A percentile compares a stretch with the other conserved stretches of the same genome.
phyloP scores from a whole-genome alignment of 257 asterid genomes.

The Salvia splendens region DNA sequence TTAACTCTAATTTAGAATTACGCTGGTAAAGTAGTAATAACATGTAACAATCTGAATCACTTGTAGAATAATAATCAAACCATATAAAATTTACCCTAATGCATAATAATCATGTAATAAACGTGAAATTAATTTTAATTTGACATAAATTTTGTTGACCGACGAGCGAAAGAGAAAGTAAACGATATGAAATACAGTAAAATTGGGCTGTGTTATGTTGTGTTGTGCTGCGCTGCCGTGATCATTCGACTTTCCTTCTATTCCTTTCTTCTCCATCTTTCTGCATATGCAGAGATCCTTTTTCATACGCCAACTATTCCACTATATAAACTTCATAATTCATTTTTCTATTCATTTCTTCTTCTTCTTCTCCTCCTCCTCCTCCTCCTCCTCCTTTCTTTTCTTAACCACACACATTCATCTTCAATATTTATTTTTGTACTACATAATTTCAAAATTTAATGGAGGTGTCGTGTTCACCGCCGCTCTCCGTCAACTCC shows the following conservation, averaged over 20 bases:
- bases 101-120: not conserved
- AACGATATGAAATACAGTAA: not conserved
- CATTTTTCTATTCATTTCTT: not conserved
- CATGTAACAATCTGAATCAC: no score
- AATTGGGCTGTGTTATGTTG: slow-evolving; percentile 18
- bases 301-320: slow-evolving; percentile 18
- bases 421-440: no score
- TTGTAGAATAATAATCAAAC: not conserved
- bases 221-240: no score
- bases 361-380: not conserved
- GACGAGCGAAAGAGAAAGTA: not conserved
- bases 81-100: not conserved
- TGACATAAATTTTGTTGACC: no score
- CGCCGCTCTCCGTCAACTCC: slow-evolving; percentile 72
- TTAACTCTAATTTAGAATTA: no score
- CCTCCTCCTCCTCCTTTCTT: no score
- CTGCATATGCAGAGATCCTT: slow-evolving; percentile 4
- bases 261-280: slow-evolving; percentile 22
- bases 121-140: slow-evolving; percentile 12
- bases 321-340: slow-evolving; percentile 13
- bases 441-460: not conserved
- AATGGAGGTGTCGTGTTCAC: slow-evolving; percentile 67
- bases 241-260: no score
- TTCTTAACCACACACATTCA: not conserved
- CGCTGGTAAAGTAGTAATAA: no score